A percentile compares a stretch with the other conserved stretches of the same genome.
Evolutionary conservation across 2,329 filamentous ascomycete species (phyloP).

Genomic region (Penicillium italicum): DNA sequence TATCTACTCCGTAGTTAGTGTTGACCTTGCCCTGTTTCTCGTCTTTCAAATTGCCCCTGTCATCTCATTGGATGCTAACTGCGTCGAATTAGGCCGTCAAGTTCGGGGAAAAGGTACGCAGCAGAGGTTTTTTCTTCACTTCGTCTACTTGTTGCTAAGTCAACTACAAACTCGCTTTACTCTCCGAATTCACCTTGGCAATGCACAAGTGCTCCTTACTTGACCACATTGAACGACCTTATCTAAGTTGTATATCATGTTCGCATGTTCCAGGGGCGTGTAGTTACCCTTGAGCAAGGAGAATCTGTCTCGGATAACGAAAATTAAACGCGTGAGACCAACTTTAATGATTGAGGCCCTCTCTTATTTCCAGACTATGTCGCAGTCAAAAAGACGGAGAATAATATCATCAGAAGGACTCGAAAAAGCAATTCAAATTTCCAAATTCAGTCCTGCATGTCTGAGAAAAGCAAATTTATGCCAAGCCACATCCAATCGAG

Average conservation of each 20-base stretch:
- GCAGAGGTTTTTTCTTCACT: neutral
- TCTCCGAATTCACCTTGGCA: neutral
- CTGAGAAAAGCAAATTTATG: conserved; percentile 9
- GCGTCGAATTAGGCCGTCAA: neutral
- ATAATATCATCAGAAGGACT: neutral
- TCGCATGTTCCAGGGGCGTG: neutral
- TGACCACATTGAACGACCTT: neutral
- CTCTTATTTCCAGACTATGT: neutral
- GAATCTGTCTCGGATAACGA: conserved; percentile 1
- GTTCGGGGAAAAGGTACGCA: neutral
- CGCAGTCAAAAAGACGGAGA: neutral
- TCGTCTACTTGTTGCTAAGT: neutral
- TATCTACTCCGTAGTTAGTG: neutral
- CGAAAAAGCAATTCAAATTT: neutral
- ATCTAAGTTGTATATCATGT: neutral
- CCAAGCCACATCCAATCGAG: conserved; percentile 17
- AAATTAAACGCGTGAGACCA: neutral
- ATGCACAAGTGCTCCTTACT: conserved; percentile 3
- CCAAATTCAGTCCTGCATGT: neutral
- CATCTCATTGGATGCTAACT: neutral
- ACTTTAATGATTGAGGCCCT: neutral
- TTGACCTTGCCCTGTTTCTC: neutral
- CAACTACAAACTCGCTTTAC: neutral
- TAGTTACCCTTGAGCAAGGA: conserved; percentile 5
- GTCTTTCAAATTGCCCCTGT: neutral